Base-by-base conservation (phyloP, 108 stramenopile species). In the Cyclotella kingstonii region DNA sequence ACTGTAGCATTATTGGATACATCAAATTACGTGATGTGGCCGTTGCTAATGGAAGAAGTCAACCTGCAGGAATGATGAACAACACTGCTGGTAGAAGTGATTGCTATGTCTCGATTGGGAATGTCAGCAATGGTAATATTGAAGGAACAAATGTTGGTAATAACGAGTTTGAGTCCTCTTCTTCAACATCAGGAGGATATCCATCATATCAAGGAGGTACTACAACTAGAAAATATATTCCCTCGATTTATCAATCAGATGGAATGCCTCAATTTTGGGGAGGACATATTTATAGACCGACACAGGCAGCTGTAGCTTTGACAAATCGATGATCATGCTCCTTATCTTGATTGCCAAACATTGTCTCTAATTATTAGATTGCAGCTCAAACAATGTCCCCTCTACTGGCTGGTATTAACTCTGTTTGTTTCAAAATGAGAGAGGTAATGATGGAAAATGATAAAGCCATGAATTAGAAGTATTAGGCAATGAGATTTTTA, bases 231-330 rank as follows among this genome's bases (percentile, higher is more conserved):
- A 42, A 63, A 18, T 73, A 64, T 56, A 44, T 46, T 27, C 68
- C 68, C 4, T 64, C 80, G 11, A 86, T 92, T 58, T 92, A 92
- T 68, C 91, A 92, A 67, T 48, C 85, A 14, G 87, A 92, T 78
- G 91, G 91, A 4, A 87, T 79, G 9, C 91, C 91, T 9, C 84
- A 87, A 47, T 92, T 87, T 77, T 87, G 84, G 82, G 91, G 91
- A 18, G 70, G 78, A 8, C 91, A 92, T 58, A 92, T 92, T 66
- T 89, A 85, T 64, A 57, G 84, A 38, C 91, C 91, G 8, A 92
- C 83, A 12, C 91, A 92, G 77, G 91, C 91, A 34, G 91, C 91
- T 29, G 84, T 87, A 9, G 81, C 86, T 4, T 60, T 82, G 73
- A 78, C 80, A 21, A 78, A 68, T 65, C 72, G 80, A 38, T 54